Percentiles rank a stretch among this genome's conserved stretches.
Conservation (phyloP, 2,329 filamentous ascomycete genomes). For the Xylariaceae sp. region DNA sequence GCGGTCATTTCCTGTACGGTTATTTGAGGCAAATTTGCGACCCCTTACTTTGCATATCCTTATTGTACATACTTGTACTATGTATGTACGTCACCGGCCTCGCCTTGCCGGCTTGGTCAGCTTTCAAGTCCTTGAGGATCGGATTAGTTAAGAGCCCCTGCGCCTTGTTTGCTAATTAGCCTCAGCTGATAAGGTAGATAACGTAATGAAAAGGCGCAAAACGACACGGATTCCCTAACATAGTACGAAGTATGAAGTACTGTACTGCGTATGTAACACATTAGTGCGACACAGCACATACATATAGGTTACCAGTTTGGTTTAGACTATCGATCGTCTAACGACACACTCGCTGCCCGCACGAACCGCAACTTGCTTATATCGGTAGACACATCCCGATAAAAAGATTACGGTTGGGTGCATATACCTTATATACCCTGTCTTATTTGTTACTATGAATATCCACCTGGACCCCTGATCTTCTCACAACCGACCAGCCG, state of each 20-base stretch:
- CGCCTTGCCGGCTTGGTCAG: neutral
- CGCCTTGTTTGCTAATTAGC: constrained; percentile 17
- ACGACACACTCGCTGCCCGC: constrained; percentile 13
- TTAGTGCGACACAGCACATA: too few relatives aligned
- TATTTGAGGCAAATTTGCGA: neutral
- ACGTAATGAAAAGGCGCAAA: constrained; percentile 12
- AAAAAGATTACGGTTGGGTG: too few relatives aligned
- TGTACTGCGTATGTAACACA: too few relatives aligned
- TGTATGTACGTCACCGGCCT: constrained; percentile 13
- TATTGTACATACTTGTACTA: neutral
- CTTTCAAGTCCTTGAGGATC: neutral
- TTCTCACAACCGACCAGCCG: neutral
- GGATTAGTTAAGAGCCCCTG: constrained; percentile 2
- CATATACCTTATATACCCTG: too few relatives aligned
- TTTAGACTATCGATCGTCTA: constrained; percentile 11
- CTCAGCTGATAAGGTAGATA: constrained; percentile 17
- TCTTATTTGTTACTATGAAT: constrained; percentile 29
- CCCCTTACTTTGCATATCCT: constrained; percentile 11
- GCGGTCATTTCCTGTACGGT: constrained; percentile 1
- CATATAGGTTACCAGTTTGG: constrained; percentile 17
- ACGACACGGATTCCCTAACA: neutral
- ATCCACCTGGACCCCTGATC: constrained; percentile 25
- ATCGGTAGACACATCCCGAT: too few relatives aligned
- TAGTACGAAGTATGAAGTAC: neutral
- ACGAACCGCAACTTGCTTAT: too few relatives aligned